A percentile compares a stretch with the other conserved stretches of the same genome.
Evolutionary conservation across 2,329 filamentous ascomycete species (phyloP).

Genomic region (Ceratocystis ficicola): DNA sequence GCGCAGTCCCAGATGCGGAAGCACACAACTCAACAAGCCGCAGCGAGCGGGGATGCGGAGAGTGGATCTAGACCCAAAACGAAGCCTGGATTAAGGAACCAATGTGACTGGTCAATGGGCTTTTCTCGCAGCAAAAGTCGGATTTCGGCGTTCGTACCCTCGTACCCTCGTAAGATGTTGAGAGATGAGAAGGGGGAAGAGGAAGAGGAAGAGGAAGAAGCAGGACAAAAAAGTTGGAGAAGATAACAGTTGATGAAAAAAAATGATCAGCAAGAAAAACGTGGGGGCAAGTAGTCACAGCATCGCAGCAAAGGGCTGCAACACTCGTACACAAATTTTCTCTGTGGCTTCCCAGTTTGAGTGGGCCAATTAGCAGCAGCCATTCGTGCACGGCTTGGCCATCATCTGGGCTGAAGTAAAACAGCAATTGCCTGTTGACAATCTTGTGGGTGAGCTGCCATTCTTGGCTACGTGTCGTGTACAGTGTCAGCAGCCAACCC

Average conservation of each 20-base stretch:
- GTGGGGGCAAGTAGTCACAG: neutral
- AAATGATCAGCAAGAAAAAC: neutral
- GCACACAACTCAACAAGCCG: neutral
- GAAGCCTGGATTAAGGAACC: neutral
- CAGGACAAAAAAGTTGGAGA: neutral
- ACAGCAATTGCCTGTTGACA: neutral
- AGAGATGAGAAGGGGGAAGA: too few species aligned
- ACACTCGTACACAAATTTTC: neutral
- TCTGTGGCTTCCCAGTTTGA: neutral
- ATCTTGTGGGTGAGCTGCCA: neutral
- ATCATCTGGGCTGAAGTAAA: neutral
- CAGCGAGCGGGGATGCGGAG: neutral
- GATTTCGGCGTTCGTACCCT: constrained; percentile 7
- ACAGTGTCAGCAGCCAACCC: neutral
- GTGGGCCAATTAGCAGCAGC: neutral
- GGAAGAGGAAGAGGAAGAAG: too few species aligned
- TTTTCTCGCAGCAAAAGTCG: constrained; percentile 6
- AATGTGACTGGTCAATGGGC: constrained; percentile 1
- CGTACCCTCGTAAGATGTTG: neutral
- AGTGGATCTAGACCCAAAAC: constrained; percentile 2
- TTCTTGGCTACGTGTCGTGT: neutral
- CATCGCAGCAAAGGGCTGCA: neutral
- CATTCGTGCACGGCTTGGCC: neutral
- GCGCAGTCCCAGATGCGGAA: neutral
- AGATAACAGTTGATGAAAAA: neutral